Evolutionary conservation across 192 early-diverging fungal genomes (phyloP), one percentile per base, ranked within the genome.

Genomic region (Gamsiella multidivaricata): DNA sequence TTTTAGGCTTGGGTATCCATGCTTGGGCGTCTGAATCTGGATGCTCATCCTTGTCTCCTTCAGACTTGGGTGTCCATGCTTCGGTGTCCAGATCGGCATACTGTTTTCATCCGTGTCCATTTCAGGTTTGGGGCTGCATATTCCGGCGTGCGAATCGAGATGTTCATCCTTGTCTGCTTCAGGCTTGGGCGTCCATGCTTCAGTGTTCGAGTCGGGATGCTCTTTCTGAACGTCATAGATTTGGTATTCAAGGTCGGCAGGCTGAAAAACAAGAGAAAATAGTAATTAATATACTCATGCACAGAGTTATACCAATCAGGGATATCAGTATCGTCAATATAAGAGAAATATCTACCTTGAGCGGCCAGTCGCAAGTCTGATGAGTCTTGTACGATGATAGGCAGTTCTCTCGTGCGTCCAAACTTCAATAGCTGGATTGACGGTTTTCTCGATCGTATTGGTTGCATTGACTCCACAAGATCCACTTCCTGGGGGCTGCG

Each of bases 381-480:
- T 15, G 28, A 36, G 17, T n/a, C 55, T 32, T 20, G 37, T 37
- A 12, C 55, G 55, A 57, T 57, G 55, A 22, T 36, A 22, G 4
- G 33, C 55, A 57, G 55, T 37, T 8, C 55, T 33, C 17, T 39
- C 7, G 22, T 57, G 55, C 12, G 55, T 57, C 55, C 55, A 57
- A 7, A 3, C 7, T 26, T 39, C 34, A 8, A 41, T 33, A 3
- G 3, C 37, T 37, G 31, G 12, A 25, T 57, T 57, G 11, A 57
- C 32, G 6, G 11, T 12, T 15, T 31, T 15, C 56, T 59, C 56
- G 23, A 59, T 45, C 2, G 56, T 23, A 25, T 59, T 59, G 7
- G 31, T 3, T 41, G 56, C 56, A 42, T 43, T 59, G 29, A 59
- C n/a, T n/a, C 22, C 56, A 59, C 56, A 59, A 22, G 56, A 59